These are phyloP conservation scores for Austroboletus olivaceoglutinosus DNA, from an alignment of 1,284 basidiomycete genomes.

Conservation along the genomic window DNA sequence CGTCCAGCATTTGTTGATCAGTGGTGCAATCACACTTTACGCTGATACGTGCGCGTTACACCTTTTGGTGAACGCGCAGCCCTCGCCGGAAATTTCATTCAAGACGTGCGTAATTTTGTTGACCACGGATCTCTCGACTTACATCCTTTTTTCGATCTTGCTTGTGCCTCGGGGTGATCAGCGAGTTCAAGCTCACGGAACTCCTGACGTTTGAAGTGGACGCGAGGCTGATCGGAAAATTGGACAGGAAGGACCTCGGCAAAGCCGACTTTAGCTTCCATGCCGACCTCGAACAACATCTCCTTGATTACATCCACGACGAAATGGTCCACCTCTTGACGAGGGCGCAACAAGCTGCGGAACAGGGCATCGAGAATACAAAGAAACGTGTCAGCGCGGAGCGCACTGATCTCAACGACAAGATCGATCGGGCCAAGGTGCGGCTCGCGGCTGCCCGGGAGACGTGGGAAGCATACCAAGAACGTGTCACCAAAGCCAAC, in stretches of 20 bases:
- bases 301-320: conserved; percentile 9
- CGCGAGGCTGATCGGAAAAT: conserved; percentile 3
- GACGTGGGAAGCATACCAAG: conserved; percentile 2
- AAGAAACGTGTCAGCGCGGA: neutral
- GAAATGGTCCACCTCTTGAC: neutral
- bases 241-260: conserved; percentile 4
- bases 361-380: conserved; percentile 5
- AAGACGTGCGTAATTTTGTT: neutral
- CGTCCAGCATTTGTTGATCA: conserved; percentile 5
- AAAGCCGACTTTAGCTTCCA: conserved; percentile 4
- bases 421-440: neutral
- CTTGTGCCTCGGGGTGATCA: neutral
- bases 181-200: conserved; percentile 9
- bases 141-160: neutral
- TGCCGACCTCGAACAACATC: conserved; percentile 10
- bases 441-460: neutral
- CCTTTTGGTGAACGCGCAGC: conserved; percentile 6
- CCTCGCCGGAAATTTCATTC: conserved; percentile 4
- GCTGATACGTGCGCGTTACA: conserved; percentile 1
- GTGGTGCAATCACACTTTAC: conserved; percentile 7
- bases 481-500: neutral
- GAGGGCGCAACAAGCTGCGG: neutral
- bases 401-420: neutral
- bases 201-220: conserved; percentile 6
- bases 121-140: neutral